phyloP scores from a whole-genome alignment of 1,284 basidiomycete species.

The Neolentinus lepideus region DNA sequence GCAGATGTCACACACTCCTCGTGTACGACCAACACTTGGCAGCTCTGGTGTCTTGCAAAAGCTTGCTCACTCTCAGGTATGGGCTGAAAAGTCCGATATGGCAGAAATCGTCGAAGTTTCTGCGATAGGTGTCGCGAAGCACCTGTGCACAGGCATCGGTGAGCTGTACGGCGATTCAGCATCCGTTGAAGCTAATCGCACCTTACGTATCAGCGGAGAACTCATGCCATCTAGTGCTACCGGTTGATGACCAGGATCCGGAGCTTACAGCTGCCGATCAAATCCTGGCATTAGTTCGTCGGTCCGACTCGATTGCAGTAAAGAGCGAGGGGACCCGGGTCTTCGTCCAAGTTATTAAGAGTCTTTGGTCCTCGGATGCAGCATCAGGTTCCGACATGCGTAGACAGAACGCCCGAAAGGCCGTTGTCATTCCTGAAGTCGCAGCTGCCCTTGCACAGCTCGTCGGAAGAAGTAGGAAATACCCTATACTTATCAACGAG shows the following conservation, averaged over 20 bases:
- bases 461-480: slow-evolving; percentile 70
- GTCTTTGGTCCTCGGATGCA: slow-evolving; percentile 53
- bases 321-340: slow-evolving; percentile 88
- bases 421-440: slow-evolving; percentile 44
- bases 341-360: slow-evolving; percentile 76
- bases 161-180: slow-evolving; percentile 21
- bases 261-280: slow-evolving; percentile 49
- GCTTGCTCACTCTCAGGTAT: slow-evolving; percentile 63
- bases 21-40: slow-evolving; percentile 57
- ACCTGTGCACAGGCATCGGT: slow-evolving; percentile 78
- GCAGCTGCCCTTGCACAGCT: slow-evolving; percentile 64
- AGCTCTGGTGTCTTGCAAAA: slow-evolving; percentile 56
- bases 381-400: slow-evolving; percentile 22
- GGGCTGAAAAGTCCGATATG: slow-evolving; percentile 68
- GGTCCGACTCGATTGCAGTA: slow-evolving; percentile 78
- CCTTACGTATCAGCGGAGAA: slow-evolving; percentile 45
- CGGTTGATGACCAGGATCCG: slow-evolving; percentile 22
- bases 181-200: not conserved
- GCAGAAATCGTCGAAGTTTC: slow-evolving; percentile 83
- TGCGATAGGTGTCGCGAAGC: slow-evolving; percentile 84
- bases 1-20: slow-evolving; percentile 72
- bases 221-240: slow-evolving; percentile 49
- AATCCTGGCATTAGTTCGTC: slow-evolving; percentile 67
- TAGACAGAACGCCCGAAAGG: slow-evolving; percentile 27
- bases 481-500: slow-evolving; percentile 86